These are phyloP conservation scores for Reutealis trisperma DNA, from an alignment of 345 rosid species.

Conservation along the genomic window DNA sequence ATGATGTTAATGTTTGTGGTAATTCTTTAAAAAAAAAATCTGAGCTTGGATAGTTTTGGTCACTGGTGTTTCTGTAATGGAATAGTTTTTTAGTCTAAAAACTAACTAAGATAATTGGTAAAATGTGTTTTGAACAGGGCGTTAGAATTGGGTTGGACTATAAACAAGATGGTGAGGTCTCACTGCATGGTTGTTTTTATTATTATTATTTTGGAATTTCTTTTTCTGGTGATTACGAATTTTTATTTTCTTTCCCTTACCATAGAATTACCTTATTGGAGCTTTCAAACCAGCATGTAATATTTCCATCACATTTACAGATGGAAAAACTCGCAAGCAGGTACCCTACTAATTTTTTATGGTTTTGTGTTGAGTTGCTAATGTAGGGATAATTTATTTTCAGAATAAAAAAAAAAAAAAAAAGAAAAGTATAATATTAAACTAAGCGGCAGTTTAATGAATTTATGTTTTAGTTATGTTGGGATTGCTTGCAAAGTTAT, in stretches of 20 bases:
- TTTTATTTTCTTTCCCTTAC: background rate
- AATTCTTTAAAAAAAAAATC: too few species aligned
- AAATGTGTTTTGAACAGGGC: background rate
- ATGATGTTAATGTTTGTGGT: background rate
- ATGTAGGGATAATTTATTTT: background rate
- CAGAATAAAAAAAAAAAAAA: background rate
- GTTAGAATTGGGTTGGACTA: background rate
- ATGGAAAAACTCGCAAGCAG: conserved; percentile 56
- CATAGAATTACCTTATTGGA: conserved; percentile 87
- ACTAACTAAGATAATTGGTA: background rate
- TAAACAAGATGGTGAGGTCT: conserved; percentile 9
- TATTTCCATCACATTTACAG: conserved; percentile 42
- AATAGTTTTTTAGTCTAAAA: background rate
- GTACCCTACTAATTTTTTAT: conserved; percentile 15
- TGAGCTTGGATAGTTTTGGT: background rate
- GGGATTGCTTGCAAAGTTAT: background rate
- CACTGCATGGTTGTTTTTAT: background rate
- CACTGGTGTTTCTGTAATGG: background rate
- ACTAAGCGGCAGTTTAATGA: background rate
- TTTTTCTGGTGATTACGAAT: background rate
- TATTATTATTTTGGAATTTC: background rate
- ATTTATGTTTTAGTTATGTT: background rate
- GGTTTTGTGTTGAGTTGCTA: background rate
- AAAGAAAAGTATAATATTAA: background rate
- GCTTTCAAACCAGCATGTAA: conserved; percentile 85